Base-by-base conservation (phyloP, 177 flowering plant species). In the Vitis hybrid region DNA sequence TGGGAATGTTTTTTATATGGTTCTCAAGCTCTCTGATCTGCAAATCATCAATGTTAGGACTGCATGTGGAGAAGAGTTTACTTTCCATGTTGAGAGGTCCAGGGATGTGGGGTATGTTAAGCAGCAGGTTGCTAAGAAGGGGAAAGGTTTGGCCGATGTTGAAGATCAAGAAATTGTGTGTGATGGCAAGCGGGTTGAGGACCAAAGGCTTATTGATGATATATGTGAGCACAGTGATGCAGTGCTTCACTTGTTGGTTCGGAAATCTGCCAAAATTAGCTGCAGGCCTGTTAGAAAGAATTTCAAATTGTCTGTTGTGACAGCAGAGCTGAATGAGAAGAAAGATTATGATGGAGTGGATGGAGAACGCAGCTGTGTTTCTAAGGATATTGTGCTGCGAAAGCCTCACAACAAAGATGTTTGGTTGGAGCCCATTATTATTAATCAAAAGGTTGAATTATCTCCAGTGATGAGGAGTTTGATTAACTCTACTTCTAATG, bases 1-100 rank as follows among this genome's bases (percentile, higher is more conserved):
- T 75, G 91, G 91, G 49, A 83, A 86, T 70, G 81, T 87, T 11
- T 56, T 87, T 61, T 89, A 86, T 78, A 71, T 87, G 80, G 87
- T 86, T 51, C 77, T 84, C 7, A 76, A 72, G 68, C 75, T 84
- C 11, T 74, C 86, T 1, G 89, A 88, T 71, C 83, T 88, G 18
- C 85, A 76, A 76, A 76, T 75, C 15, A 80, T 87, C 15, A 79
- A 64, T 30, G 91, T 88, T 54, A 77, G 26, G 63, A 88, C 88
- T 3, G 17, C 72, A 1, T 72, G 71, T 62, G 89, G 89, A 58
- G 79, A 86, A 59, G 89, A 88, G 62, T 81, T 77, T 32, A 79
- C 70, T 2, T 84, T 84, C 51, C 69, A 80, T 60, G 85, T 87
- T 11, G 86, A 83, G 13, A 71, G 83, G 59, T 83, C 71, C 58